Evolutionary conservation across 495 filamentous ascomycete species (phyloP).

Genomic region (Aspergillus indologenus): DNA sequence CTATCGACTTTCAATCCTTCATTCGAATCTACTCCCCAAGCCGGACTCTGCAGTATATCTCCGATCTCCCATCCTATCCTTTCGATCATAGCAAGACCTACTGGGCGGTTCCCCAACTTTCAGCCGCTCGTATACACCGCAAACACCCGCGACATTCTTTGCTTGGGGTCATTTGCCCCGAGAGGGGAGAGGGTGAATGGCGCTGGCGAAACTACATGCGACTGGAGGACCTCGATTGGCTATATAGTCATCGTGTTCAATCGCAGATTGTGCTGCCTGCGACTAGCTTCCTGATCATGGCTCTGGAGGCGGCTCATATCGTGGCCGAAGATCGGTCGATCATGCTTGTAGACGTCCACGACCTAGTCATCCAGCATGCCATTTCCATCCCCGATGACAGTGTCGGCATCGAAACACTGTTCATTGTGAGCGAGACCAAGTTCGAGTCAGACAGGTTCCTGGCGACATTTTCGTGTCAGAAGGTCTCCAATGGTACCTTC

Average conservation of each 20-base stretch:
- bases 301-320: constrained; percentile 22
- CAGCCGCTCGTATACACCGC: not conserved
- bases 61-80: constrained; percentile 37
- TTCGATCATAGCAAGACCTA: constrained; percentile 42
- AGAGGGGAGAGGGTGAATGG: not conserved
- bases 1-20: not conserved
- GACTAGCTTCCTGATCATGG: constrained; percentile 15
- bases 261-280: not conserved
- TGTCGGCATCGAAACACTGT: constrained; percentile 3
- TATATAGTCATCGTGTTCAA: not conserved
- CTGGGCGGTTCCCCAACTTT: constrained; percentile 36
- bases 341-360: constrained; percentile 10
- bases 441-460: too few relatives aligned
- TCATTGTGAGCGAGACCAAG: not conserved
- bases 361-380: constrained; percentile 35
- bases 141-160: not conserved
- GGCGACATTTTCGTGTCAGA: constrained; percentile 1
- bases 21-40: constrained; percentile 5
- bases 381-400: constrained; percentile 19
- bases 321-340: constrained; percentile 6
- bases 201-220: not conserved
- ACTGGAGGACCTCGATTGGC: not conserved
- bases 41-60: not conserved
- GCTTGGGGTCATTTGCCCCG: not conserved
- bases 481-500: not conserved